Evolutionary conservation across 2,329 filamentous ascomycete species (phyloP), one percentile per base, ranked within the genome.

Genomic region (Grosmannia serpens): DNA sequence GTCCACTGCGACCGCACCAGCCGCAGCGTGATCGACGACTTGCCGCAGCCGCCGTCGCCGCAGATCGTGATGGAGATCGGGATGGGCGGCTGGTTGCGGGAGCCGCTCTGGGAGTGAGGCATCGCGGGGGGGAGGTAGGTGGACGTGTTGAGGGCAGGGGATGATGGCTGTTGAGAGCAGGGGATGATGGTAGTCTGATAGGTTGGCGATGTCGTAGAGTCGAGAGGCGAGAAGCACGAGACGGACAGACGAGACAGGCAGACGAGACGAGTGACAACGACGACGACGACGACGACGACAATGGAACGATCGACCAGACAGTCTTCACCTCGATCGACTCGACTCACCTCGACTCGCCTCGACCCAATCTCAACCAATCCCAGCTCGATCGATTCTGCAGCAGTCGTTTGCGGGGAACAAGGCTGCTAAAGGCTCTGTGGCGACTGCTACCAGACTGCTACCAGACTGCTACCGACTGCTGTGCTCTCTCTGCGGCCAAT

Each of bases 1-100:
- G 87, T 92, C 88, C 89, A 94, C 74, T 89, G 83, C 61, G 85
- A 88, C 66, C 87, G 84, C 57, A 94, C 89, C 49, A 94, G 82
- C 56, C 89, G 87, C 60, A 94, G 77, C 20, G 89, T 92, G 68
- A 94, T 91, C 64, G 87, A 90, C 2, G 87, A 91, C 75, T 94
- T 94, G 67, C 87, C 87, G 70, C 87, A 90, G 61, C 89, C 89
- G 67, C 89, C 89, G 70, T 92, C 89, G 69, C 89, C 89, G 74
- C 88, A 92, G 71, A 94, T 89, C 59, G 89, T 92, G 68, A 92
- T 90, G 63, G 84, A 79, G 67, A 86, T 84, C 61, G 81, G 81
- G 22, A 82, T 73, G 0, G 80, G 77, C 11, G 71, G 70, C 58
- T 73, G 71, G 58, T 68, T 66, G 57, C 57, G 57, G 38, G 63